phyloP scores from a whole-genome alignment of 306 rosid genomes.

The Gastrolobium bilobum region DNA sequence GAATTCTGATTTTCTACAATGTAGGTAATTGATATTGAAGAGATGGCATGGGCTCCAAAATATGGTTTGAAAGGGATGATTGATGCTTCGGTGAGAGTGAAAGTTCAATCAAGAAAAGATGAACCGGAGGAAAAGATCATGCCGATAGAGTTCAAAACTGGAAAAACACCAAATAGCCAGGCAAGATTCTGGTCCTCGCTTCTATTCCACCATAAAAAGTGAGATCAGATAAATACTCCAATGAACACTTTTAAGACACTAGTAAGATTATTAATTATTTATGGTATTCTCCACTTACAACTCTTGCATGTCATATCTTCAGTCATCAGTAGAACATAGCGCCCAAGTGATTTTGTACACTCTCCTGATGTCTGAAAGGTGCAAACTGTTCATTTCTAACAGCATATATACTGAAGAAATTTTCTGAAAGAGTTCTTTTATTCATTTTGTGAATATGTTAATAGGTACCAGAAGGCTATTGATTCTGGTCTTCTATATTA shows the following conservation, averaged over 20 bases:
- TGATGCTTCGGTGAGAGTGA: slow-evolving; percentile 91
- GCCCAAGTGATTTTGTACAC: slow-evolving; percentile 96
- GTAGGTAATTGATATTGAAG: slow-evolving; percentile 95
- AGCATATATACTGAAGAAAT: not conserved
- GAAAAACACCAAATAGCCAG: slow-evolving; percentile 78
- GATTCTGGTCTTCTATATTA: slow-evolving; percentile 90
- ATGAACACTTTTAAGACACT: not conserved
- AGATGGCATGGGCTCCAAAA: slow-evolving; percentile 98
- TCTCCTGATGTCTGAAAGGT: slow-evolving; percentile 96
- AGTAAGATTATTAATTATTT: slow-evolving; percentile 13
- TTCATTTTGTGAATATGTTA: slow-evolving; percentile 45
- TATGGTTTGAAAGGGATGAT: slow-evolving; percentile 97
- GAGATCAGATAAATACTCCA: slow-evolving; percentile 40
- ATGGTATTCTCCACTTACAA: slow-evolving; percentile 38
- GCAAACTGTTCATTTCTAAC: slow-evolving; percentile 30
- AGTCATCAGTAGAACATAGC: slow-evolving; percentile 82
- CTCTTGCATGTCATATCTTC: slow-evolving; percentile 56
- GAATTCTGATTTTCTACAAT: too few species aligned
- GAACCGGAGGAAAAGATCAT: slow-evolving; percentile 64
- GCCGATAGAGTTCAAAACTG: slow-evolving; percentile 95
- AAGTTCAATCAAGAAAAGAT: slow-evolving; percentile 55
- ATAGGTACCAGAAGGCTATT: slow-evolving; percentile 78
- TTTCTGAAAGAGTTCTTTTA: slow-evolving; percentile 20
- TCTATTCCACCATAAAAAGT: slow-evolving; percentile 30
- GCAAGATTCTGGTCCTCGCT: slow-evolving; percentile 60